Conservation (phyloP, 192 early-diverging fungal species). For the Chytriomyces sp. region DNA sequence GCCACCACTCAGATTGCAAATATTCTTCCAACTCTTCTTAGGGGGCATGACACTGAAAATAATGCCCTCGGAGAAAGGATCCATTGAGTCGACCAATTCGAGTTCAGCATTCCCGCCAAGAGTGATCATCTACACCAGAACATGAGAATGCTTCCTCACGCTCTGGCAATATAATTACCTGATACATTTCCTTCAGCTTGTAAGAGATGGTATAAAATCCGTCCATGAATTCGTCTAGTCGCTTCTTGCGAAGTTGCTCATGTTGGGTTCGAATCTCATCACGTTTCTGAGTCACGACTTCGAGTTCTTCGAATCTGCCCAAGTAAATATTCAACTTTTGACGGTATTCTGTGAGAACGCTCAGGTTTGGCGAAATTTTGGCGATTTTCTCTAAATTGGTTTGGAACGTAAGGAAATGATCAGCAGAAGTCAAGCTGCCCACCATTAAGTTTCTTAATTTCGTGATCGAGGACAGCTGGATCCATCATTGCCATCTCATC, state of each 20-base stretch:
- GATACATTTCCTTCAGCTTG: slow-evolving; percentile 99
- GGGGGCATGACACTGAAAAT: slow-evolving; percentile 99
- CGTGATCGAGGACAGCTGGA: slow-evolving; percentile 63
- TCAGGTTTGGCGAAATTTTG: slow-evolving; percentile 78
- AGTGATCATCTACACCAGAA: slow-evolving; percentile 80
- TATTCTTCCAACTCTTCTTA: slow-evolving; percentile 99
- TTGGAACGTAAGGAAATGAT: slow-evolving; percentile 42
- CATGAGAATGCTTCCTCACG: not conserved
- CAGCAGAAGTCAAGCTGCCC: slow-evolving; percentile 20
- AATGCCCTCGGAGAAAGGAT: slow-evolving; percentile 98
- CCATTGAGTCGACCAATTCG: slow-evolving; percentile 93
- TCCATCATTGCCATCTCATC: slow-evolving; percentile 70
- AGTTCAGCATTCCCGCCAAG: slow-evolving; percentile 97
- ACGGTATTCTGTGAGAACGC: slow-evolving; percentile 84
- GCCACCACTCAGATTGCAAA: slow-evolving; percentile 97
- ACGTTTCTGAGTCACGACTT: slow-evolving; percentile 68
- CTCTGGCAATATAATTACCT: slow-evolving; percentile 56
- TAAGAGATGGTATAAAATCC: slow-evolving; percentile 92
- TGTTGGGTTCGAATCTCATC: slow-evolving; percentile 74
- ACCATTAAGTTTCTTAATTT: slow-evolving; percentile 75
- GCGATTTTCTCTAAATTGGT: slow-evolving; percentile 46
- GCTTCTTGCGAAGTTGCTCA: slow-evolving; percentile 73
- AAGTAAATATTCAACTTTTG: slow-evolving; percentile 76
- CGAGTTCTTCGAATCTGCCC: slow-evolving; percentile 72
- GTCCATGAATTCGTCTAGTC: slow-evolving; percentile 93